A percentile compares a stretch with the other conserved stretches of the same genome.
phyloP scores from a whole-genome alignment of 2,329 filamentous ascomycete genomes.

The Pseudogymnoascus sp. region DNA sequence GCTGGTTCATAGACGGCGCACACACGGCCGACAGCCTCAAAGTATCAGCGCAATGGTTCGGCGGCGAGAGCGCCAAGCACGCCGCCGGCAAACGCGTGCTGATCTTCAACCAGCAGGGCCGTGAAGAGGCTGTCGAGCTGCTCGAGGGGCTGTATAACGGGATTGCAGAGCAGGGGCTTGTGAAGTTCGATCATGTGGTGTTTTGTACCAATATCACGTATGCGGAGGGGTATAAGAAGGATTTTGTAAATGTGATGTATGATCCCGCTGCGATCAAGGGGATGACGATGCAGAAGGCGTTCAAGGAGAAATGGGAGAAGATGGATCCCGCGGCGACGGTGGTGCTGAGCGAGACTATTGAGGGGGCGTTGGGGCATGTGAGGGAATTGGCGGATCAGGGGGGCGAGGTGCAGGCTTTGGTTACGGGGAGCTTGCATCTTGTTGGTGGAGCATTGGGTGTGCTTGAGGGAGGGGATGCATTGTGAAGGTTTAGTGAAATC shows the following conservation, averaged over 20 bases:
- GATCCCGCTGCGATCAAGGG: constrained; percentile 33
- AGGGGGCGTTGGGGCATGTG: constrained; percentile 58
- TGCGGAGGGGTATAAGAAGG: constrained; percentile 50
- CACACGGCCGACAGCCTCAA: constrained; percentile 88
- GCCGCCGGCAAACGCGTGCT: constrained; percentile 45
- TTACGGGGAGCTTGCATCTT: constrained; percentile 79
- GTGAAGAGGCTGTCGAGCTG: constrained; percentile 58
- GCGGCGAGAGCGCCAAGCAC: constrained; percentile 36
- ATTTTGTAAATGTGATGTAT: constrained; percentile 27
- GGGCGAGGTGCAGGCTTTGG: constrained; percentile 54
- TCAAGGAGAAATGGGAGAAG: constrained; percentile 54
- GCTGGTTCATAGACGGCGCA: constrained; percentile 88
- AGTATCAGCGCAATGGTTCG: constrained; percentile 77
- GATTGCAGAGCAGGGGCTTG: constrained; percentile 38
- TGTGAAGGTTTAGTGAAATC: background rate
- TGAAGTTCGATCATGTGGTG: constrained; percentile 62
- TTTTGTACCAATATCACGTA: constrained; percentile 74
- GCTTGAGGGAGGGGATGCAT: constrained; percentile 40
- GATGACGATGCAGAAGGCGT: constrained; percentile 59
- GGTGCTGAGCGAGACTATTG: constrained; percentile 57
- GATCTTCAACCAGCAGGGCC: constrained; percentile 89
- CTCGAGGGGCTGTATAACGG: constrained; percentile 54
- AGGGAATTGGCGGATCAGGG: constrained; percentile 33
- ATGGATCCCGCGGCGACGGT: constrained; percentile 43
- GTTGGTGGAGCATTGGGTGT: constrained; percentile 73